Evolutionary conservation across 1,139 yeast species (phyloP).

Genomic region (Maudiozyma humilis): DNA sequence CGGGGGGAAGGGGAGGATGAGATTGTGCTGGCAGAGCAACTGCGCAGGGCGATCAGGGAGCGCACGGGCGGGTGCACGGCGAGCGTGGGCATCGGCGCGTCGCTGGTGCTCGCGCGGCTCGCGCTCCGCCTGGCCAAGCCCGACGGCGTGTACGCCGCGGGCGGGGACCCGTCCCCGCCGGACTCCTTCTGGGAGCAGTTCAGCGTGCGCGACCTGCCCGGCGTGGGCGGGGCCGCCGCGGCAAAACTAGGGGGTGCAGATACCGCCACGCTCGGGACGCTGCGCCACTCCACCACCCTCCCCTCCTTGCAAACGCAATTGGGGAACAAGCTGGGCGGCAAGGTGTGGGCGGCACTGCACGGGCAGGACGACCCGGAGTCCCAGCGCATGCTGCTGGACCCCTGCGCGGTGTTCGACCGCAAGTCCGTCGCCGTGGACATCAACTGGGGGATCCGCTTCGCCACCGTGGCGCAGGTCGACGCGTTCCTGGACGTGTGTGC

Average conservation of each 20-base stretch:
- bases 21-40: conserved; percentile 16
- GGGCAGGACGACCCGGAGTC: conserved; percentile 53
- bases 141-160: conserved; percentile 37
- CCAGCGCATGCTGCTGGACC: conserved; percentile 29
- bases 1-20: conserved; percentile 1
- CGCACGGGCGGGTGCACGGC: conserved; percentile 54
- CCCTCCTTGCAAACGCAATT: conserved; percentile 37
- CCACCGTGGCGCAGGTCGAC: conserved; percentile 51
- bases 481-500: conserved; percentile 51
- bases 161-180: conserved; percentile 19
- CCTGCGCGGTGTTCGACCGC: conserved; percentile 43
- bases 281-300: not conserved
- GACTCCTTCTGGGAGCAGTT: conserved; percentile 33
- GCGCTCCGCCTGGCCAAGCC: conserved; percentile 76
- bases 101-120: conserved; percentile 72
- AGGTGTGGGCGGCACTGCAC: conserved; percentile 36
- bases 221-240: conserved; percentile 59
- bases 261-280: conserved; percentile 7
- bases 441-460: conserved; percentile 82
- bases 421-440: conserved; percentile 84
- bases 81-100: conserved; percentile 68
- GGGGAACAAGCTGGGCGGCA: conserved; percentile 66
- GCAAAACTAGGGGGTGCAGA: conserved; percentile 40
- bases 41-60: conserved; percentile 35
- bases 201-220: conserved; percentile 63